Base-by-base conservation (phyloP, 208 protist genomes). In the Novymonas esmeraldas region DNA sequence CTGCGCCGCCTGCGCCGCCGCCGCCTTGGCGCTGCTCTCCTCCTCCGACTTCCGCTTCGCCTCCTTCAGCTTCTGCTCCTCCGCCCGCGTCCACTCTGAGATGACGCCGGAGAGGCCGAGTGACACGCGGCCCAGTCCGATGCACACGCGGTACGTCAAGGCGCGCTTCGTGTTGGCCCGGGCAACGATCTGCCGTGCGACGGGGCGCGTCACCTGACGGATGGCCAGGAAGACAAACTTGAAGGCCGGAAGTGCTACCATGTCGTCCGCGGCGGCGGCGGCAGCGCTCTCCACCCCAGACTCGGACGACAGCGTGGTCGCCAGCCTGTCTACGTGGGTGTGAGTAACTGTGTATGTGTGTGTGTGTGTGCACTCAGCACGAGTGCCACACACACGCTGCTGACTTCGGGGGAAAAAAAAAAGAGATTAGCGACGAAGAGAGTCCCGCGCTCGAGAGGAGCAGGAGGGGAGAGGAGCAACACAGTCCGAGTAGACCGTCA, bases 181-280 rank as follows among this genome's bases (percentile, higher is more conserved):
- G 29, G 50, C 48, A 9, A 95, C 84, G 29, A 90, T 85, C 41
- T 76, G 70, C 44, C 67, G 76, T 9, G 83, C 81, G 0, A 92
- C 34, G 29, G 90, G 90, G 31, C 88, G 87, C 49, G 90, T 90
- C 41, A 93, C 45, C 69, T 95, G 90, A 3, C 90, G 84, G 26
- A 91, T 70, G 10, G 76, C 90, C 44, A 95, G 76, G 56, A 93
- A 85, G 57, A 87, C 46, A 34, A 95, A 90, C 65, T 87, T 90
- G 39, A 90, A 71, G 14, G 75, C 82, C 1, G 87, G 87, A 22
- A 92, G 78, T 9, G 83, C 85, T n/a, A 90, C 82, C 84, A 92
- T 95, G 28, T 65, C 72, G 67, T 79, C 69, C 2, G 41, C 41
- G 20, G 45, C 38, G 38, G 45, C 18, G 45, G 45, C 22, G 16